phyloP scores from a whole-genome alignment of 1,284 basidiomycete species.

The Melampsora americana region DNA sequence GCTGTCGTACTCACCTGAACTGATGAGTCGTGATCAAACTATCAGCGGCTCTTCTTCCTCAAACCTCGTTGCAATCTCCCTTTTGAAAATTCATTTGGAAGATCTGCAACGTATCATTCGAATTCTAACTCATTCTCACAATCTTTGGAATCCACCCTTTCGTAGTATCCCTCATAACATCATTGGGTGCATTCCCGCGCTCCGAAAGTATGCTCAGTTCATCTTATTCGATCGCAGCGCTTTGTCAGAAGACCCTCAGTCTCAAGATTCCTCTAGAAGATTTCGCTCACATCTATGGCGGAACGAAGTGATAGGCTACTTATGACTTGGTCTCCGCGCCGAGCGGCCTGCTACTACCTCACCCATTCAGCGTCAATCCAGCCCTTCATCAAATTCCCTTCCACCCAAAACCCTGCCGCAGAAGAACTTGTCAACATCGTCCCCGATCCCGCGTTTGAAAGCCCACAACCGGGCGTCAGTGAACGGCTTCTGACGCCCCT shows the following conservation, averaged over 20 bases:
- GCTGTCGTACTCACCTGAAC: too few relatives aligned
- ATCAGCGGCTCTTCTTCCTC: neutral
- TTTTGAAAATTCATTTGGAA: neutral
- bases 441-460: neutral
- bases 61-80: slow-evolving; percentile 4
- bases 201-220: slow-evolving; percentile 31
- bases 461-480: neutral
- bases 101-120: neutral
- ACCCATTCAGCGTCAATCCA: neutral
- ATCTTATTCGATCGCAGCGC: neutral
- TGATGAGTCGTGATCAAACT: neutral
- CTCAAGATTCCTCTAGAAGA: slow-evolving; percentile 4
- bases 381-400: neutral
- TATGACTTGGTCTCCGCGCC: neutral
- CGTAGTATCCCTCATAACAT: slow-evolving; percentile 7
- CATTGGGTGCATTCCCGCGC: slow-evolving; percentile 37
- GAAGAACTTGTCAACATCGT: neutral
- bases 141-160: slow-evolving; percentile 3
- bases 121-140: neutral
- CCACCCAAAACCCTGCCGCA: neutral
- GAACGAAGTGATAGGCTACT: slow-evolving; percentile 3
- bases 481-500: neutral
- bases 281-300: neutral
- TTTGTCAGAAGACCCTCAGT: slow-evolving; percentile 10
- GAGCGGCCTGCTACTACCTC: neutral